These are phyloP conservation scores for Xylariaceae sp. DNA, from an alignment of 2,329 filamentous ascomycete genomes.

Conservation along the genomic window DNA sequence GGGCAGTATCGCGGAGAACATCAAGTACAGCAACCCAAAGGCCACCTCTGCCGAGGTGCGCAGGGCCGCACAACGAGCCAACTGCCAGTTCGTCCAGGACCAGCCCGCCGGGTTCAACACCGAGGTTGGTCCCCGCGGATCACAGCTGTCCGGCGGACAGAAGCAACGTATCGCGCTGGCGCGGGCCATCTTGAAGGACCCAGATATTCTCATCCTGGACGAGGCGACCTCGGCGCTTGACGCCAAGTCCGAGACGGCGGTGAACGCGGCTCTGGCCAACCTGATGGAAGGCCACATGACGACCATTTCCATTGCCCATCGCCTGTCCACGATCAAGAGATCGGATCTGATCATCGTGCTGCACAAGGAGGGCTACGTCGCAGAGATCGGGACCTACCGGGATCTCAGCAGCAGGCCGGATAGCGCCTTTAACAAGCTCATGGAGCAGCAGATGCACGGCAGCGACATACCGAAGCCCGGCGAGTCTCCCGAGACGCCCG, in stretches of 20 bases:
- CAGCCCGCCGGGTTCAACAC: constrained; percentile 95
- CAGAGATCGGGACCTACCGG: constrained; percentile 79
- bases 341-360: constrained; percentile 93
- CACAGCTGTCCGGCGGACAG: constrained; percentile 90
- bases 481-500: constrained; percentile 28
- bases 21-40: constrained; percentile 78
- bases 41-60: constrained; percentile 77
- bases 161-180: constrained; percentile 98
- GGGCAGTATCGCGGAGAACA: constrained; percentile 79
- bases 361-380: constrained; percentile 76
- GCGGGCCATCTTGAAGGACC: constrained; percentile 86
- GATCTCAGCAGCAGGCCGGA: constrained; percentile 64
- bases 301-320: constrained; percentile 94
- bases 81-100: constrained; percentile 93
- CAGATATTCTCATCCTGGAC: constrained; percentile 93
- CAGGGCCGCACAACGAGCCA: constrained; percentile 79
- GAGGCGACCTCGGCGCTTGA: constrained; percentile 94
- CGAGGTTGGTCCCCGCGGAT: constrained; percentile 82
- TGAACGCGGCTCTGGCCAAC: constrained; percentile 79
- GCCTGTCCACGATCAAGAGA: constrained; percentile 91
- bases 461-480: constrained; percentile 51
- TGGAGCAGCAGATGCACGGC: constrained; percentile 98
- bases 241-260: constrained; percentile 91
- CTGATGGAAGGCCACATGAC: constrained; percentile 84
- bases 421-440: constrained; percentile 87